Conservation (phyloP, 2,329 filamentous ascomycete genomes). For the Xylaria sp. region DNA sequence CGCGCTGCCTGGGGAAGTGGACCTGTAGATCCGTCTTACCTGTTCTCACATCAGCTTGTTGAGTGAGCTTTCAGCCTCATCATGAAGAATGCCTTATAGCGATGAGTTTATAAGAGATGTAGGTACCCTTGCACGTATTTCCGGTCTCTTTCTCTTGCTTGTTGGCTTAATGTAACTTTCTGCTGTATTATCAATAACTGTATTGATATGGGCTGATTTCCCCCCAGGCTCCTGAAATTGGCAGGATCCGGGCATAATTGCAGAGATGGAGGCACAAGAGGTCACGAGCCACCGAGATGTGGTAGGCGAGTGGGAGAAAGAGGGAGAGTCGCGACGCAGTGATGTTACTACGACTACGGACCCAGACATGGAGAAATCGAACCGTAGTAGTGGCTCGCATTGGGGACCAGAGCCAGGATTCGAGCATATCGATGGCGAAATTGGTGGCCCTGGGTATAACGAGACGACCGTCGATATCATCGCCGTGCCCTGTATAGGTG, state of each 20-base stretch:
- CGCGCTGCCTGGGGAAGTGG: constrained; percentile 3
- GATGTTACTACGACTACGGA: constrained; percentile 29
- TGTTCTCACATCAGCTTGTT: constrained; percentile 30
- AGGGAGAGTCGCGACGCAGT: constrained; percentile 23
- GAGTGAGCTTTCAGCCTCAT: constrained; percentile 27
- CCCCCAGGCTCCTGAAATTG: constrained; percentile 4
- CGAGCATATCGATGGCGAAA: constrained; percentile 56
- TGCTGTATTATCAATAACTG: neutral
- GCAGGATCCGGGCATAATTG: constrained; percentile 3
- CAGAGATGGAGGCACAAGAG: constrained; percentile 30
- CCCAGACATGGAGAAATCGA: constrained; percentile 37
- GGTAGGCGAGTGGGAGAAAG: neutral
- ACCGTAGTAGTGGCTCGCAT: constrained; percentile 45
- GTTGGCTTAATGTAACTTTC: neutral
- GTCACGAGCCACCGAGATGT: neutral
- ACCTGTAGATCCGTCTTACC: constrained; percentile 20
- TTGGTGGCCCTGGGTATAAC: constrained; percentile 58
- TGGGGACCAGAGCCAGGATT: constrained; percentile 53
- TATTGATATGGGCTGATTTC: constrained; percentile 17
- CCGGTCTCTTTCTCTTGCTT: neutral
- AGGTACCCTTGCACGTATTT: neutral
- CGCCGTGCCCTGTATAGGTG: constrained; percentile 64
- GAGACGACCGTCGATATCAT: constrained; percentile 65
- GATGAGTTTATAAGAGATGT: neutral
- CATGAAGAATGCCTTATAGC: constrained; percentile 2